Conservation (phyloP, 129 eudicot species). For the Flaveria ramosissima region DNA sequence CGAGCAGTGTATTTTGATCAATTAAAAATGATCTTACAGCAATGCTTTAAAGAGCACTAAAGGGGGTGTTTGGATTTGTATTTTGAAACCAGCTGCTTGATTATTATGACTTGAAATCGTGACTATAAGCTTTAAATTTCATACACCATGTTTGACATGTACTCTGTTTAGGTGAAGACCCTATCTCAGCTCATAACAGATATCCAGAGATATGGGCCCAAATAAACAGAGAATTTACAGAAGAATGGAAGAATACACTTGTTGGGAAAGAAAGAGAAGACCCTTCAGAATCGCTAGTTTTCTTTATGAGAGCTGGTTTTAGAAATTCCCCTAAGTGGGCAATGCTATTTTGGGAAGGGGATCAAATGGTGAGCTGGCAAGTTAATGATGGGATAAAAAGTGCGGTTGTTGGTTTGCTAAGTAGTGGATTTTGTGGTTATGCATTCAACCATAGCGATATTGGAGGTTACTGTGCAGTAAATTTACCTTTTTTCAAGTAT, state of each 20-base stretch:
- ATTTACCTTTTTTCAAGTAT: slow-evolving; percentile 83
- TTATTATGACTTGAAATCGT: not conserved
- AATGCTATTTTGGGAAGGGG: slow-evolving; percentile 99
- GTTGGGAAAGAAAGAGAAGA: slow-evolving; percentile 61
- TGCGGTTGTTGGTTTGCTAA: slow-evolving; percentile 85
- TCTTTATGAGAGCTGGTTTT: slow-evolving; percentile 99
- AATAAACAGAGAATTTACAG: slow-evolving; percentile 83
- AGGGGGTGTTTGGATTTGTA: not conserved
- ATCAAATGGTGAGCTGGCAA: slow-evolving; percentile 99
- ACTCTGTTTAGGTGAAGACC: slow-evolving; percentile 82
- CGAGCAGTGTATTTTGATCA: slow-evolving; percentile 1
- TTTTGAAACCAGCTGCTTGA: not conserved
- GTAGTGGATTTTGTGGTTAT: slow-evolving; percentile 89
- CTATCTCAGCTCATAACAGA: slow-evolving; percentile 90
- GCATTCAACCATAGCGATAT: slow-evolving; percentile 94
- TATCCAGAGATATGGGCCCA: slow-evolving; percentile 97
- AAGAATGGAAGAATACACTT: slow-evolving; percentile 65
- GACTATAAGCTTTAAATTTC: not conserved
- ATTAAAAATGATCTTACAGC: no score
- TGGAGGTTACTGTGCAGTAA: slow-evolving; percentile 96
- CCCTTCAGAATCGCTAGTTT: slow-evolving; percentile 70
- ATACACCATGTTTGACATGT: not conserved
- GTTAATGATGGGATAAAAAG: slow-evolving; percentile 93
- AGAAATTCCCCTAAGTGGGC: slow-evolving; percentile 93
- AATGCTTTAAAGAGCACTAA: no score